phyloP scores from a whole-genome alignment of 139 green algal species.

The Micractinium conductrix region DNA sequence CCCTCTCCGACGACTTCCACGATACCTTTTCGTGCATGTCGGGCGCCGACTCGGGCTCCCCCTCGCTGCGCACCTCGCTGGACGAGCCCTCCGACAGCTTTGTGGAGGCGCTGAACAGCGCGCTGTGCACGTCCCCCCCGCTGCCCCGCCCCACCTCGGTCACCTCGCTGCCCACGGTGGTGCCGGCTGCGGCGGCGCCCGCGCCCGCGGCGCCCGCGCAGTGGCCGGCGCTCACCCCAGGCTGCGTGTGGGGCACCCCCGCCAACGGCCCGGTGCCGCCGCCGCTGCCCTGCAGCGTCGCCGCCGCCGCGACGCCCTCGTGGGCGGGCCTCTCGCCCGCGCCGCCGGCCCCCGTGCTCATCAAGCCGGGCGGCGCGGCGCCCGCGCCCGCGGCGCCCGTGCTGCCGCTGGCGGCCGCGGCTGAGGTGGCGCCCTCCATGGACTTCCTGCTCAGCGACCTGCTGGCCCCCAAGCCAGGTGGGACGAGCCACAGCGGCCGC shows the following conservation, averaged over 20 bases:
- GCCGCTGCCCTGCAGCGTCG: neutral
- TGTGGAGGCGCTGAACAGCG: slow-evolving; percentile 20
- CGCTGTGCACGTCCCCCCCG: neutral
- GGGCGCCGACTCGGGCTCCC: neutral
- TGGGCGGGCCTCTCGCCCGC: neutral
- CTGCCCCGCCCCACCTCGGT: neutral
- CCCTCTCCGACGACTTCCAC: slow-evolving; percentile 19
- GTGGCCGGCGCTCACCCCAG: slow-evolving; percentile 38
- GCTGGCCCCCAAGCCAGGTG: too few relatives aligned
- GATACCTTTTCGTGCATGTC: slow-evolving; percentile 9
- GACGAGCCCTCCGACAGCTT: slow-evolving; percentile 3
- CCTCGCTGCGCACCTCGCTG: slow-evolving; percentile 5
- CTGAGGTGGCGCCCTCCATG: neutral
- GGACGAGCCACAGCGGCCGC: too few relatives aligned
- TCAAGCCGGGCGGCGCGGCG: neutral
- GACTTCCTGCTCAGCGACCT: slow-evolving; percentile 7
- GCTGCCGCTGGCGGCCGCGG: neutral
- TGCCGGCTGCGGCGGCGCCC: neutral
- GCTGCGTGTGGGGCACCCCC: slow-evolving; percentile 56
- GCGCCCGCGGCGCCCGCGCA: slow-evolving; percentile 1
- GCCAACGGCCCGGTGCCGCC: slow-evolving; percentile 34
- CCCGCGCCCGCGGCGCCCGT: neutral
- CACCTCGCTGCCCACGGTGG: neutral
- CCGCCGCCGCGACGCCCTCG: neutral
- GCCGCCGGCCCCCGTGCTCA: neutral